These are phyloP conservation scores for Auriculariales sp. DNA, from an alignment of 768 basidiomycete genomes.

Conservation along the genomic window DNA sequence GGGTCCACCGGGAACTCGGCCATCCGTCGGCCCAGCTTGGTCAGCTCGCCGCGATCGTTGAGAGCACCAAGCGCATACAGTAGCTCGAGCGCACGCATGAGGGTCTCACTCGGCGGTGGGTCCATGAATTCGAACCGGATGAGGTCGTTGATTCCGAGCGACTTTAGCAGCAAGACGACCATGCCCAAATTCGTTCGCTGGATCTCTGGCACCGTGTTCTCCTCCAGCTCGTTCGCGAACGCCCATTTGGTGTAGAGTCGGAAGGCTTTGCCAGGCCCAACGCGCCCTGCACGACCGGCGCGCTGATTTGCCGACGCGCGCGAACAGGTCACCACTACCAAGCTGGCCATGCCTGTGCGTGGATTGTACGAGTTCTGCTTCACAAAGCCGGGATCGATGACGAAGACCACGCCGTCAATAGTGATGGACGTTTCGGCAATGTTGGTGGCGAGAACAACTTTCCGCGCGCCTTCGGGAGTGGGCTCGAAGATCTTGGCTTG, in stretches of 20 bases:
- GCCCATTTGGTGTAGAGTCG: constrained; percentile 99
- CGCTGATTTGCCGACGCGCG: constrained; percentile 94
- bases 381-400: constrained; percentile 97
- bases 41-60: constrained; percentile 91
- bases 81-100: constrained; percentile 87
- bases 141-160: constrained; percentile 93
- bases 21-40: constrained; percentile 94
- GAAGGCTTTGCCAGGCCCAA: constrained; percentile 96
- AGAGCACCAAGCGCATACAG: constrained; percentile 92
- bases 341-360: constrained; percentile 93
- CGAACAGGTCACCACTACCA: constrained; percentile 92
- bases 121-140: constrained; percentile 98
- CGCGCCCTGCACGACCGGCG: constrained; percentile 93
- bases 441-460: constrained; percentile 96
- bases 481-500: constrained; percentile 99
- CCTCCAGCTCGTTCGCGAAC: constrained; percentile 86
- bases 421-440: constrained; percentile 99
- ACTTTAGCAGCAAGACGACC: constrained; percentile 91
- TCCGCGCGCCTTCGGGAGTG: constrained; percentile 88
- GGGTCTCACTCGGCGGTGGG: constrained; percentile 92
- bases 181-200: constrained; percentile 96
- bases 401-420: constrained; percentile 97
- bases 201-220: constrained; percentile 96
- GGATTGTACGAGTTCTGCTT: constrained; percentile 99
- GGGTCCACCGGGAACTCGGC: constrained; percentile 99